Evolutionary conservation across 495 filamentous ascomycete species (phyloP), one percentile per base, ranked within the genome.

Genomic region (Aspergillus conjunctus): DNA sequence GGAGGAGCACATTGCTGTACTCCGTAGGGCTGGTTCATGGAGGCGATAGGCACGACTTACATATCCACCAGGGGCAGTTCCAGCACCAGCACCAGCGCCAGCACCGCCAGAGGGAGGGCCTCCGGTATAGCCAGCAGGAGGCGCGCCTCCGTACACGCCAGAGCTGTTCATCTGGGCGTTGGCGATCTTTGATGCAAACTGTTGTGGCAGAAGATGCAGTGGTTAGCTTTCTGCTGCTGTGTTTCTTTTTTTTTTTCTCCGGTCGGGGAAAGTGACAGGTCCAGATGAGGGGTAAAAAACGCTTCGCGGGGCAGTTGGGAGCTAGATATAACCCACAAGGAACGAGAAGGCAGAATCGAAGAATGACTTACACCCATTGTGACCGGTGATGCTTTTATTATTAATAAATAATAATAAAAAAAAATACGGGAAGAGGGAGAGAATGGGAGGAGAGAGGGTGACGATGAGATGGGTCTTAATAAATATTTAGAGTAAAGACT

Each of bases 171-270:
- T 70, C 60, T 77, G 75, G 53, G 67, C 66, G 43, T 70, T 71
- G 45, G 76, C 74, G 61, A 80, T 71, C 65, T 80, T 80, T 39
- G 76, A 75, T 31, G 78, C 78, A 61, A 80, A 77, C 78, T 80
- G 60, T 15, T 54, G 32, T 22, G 18, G 33, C 32, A 63, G 33
- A 41, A 59, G 46, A 51, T 66, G 58, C 66, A 60, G 63, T 37
- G 51, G 55, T 65, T 59, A 65, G 54, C 39, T 49, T 8, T 39
- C 26, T 7, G 51, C 56, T 43, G 6, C 26, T 37, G 32, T 32
- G 20, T 20, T 33, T 46, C 34, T 54, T n/a, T 32, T 43, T 33
- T 15, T 32, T 5, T 32, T 32, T 57, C 15, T n/a, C 31, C 17
- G 21, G n/a, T 48, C 30, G n/a, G 21, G 41, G 20, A 26, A 37